Conservation (phyloP, 169 alveolate genomes). For the Plasmodium falciparum region DNA sequence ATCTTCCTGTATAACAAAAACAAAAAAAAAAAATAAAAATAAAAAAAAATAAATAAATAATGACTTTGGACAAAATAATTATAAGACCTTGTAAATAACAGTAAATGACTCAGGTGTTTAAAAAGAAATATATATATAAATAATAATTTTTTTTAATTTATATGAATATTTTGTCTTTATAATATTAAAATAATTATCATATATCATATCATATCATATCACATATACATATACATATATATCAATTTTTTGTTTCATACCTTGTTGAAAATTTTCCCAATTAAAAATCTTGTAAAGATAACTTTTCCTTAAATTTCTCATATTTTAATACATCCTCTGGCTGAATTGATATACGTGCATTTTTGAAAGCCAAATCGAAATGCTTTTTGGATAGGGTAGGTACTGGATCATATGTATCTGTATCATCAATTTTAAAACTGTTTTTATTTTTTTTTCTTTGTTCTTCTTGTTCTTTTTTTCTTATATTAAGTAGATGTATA, state of each 20-base stretch:
- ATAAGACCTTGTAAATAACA: too few species aligned
- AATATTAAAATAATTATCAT: too few species aligned
- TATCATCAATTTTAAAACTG: slow-evolving; percentile 53
- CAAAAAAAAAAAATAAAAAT: too few species aligned
- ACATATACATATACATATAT: too few species aligned
- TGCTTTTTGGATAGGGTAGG: slow-evolving; percentile 94
- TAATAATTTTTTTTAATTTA: too few species aligned
- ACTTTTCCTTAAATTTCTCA: slow-evolving; percentile 73
- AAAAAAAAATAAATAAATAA: too few species aligned
- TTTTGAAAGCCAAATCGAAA: slow-evolving; percentile 93
- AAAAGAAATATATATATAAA: too few species aligned
- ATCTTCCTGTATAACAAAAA: too few species aligned
- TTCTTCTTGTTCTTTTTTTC: slow-evolving; percentile 55
- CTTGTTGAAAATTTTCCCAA: neutral
- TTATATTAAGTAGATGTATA: slow-evolving; percentile 81
- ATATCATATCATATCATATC: too few species aligned
- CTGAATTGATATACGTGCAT: slow-evolving; percentile 90
- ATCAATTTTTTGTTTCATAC: neutral
- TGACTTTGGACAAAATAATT: too few species aligned
- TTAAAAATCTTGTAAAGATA: slow-evolving; percentile 31
- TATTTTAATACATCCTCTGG: slow-evolving; percentile 64
- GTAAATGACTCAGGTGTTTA: too few species aligned
- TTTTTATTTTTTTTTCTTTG: slow-evolving; percentile 42
- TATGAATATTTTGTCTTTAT: too few species aligned
- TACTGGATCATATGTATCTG: slow-evolving; percentile 93